Evolutionary conservation across 805 yeast genomes (phyloP), one percentile per base, ranked within the genome.

Genomic region (Wickerhamiella galacta): DNA sequence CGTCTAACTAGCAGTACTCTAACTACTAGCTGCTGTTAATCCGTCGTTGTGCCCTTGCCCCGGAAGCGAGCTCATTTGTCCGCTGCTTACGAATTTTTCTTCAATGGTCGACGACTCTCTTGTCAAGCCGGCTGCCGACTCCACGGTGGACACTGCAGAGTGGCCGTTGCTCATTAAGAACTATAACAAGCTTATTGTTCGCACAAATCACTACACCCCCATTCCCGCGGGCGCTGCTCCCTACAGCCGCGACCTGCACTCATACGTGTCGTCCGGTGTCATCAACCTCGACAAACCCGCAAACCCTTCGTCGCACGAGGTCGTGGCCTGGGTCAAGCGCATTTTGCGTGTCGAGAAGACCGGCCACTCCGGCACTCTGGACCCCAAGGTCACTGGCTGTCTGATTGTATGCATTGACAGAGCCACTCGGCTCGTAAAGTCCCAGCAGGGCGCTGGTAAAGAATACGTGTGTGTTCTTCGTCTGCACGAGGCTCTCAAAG

Each of bases 371-470:
- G 98, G 98, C 64, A 90, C 98, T 44, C 70, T 90, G 58, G 98
- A 90, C 66, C 98, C 98, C 44, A 81, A 81, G 60, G 98, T 90
- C 52, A 90, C 98, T 31, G 98, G 98, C 45, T 90, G 98, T 68
- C 68, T 90, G 57, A 90, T 90, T 57, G 98, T 90, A 40, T 90
- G 98, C 71, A 70, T 90, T 46, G 98, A 90, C 61, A 75, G 95
- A 57, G 98, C 98, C 38, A 90, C 98, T 36, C 75, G 98, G 63
- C 69, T 90, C 54, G 98, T 90, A 46, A 90, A 90, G 61, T 81
- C 95, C 35, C 98, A 90, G 65, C 98, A 90, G 62, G 96, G 96
- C 64, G 98, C 98, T 30, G 98, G 98, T 70, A 90, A 90, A 60
- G 98, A 90, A 74, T 90, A 90, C 63, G 98, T 90, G 35, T 90